These are phyloP conservation scores for Zygosaccharomyces bisporus DNA, from an alignment of 805 yeast genomes.

Conservation along the genomic window DNA sequence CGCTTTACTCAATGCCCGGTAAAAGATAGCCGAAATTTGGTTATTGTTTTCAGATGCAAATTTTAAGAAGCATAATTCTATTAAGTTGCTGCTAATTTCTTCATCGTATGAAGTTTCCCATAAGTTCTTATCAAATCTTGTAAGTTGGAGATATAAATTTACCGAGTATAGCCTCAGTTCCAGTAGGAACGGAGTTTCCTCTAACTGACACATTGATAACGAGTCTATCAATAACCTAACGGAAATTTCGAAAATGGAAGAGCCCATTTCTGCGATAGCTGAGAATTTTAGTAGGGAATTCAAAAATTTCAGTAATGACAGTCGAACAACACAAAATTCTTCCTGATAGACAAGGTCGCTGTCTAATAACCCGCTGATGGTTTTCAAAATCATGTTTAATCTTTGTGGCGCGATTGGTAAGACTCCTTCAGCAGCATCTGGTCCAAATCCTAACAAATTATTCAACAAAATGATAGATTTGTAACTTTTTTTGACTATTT, in stretches of 20 bases:
- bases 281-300: conserved; percentile 27
- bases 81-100: conserved; percentile 41
- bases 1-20: conserved; percentile 37
- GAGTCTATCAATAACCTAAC: conserved; percentile 40
- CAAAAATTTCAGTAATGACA: conserved; percentile 49
- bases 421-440: conserved; percentile 29
- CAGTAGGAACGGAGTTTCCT: conserved; percentile 33
- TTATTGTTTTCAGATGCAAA: conserved; percentile 21
- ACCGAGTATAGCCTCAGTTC: conserved; percentile 49
- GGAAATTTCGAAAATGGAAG: conserved; percentile 43
- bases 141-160: conserved; percentile 39
- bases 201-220: conserved; percentile 33
- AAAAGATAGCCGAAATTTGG: conserved; percentile 37
- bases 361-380: conserved; percentile 55
- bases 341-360: conserved; percentile 58
- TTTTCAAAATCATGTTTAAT: conserved; percentile 55
- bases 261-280: conserved; percentile 39
- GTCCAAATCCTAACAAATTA: conserved; percentile 34
- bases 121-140: conserved; percentile 30
- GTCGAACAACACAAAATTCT: conserved; percentile 49
- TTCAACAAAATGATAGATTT: conserved; percentile 47
- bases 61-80: conserved; percentile 41
- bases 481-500: conserved; percentile 44
- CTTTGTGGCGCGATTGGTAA: conserved; percentile 61
- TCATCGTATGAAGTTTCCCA: conserved; percentile 36